phyloP scores from a whole-genome alignment of 208 protist genomes.

The Crithidia bombi region DNA sequence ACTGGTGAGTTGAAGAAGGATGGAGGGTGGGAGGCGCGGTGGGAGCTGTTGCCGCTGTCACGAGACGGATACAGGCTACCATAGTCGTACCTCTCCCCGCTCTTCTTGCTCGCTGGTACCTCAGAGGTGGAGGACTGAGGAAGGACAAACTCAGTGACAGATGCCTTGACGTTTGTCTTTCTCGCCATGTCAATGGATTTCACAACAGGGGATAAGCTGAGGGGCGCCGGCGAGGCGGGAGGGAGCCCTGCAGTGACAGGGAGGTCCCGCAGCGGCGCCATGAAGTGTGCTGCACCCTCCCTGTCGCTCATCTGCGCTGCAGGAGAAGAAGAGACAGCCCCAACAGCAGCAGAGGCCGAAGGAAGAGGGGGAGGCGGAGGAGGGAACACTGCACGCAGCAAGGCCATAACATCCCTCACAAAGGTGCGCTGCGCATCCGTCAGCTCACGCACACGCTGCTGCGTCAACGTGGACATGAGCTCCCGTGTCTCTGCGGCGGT shows the following conservation, averaged over 20 bases:
- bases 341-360: background rate
- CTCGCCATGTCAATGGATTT: background rate
- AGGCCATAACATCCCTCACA: conserved; percentile 1
- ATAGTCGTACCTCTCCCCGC: conserved; percentile 3
- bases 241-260: background rate
- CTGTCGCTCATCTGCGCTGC: no score
- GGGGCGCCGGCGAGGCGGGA: background rate
- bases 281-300: background rate
- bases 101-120: background rate
- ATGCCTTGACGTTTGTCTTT: background rate
- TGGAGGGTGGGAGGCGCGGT: background rate
- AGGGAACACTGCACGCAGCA: background rate
- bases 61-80: background rate
- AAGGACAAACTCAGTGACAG: no score
- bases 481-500: conserved; percentile 12
- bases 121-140: background rate
- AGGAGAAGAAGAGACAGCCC: no score
- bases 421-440: conserved; percentile 3
- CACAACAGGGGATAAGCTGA: background rate
- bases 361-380: background rate
- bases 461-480: background rate
- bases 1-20: conserved; percentile 14
- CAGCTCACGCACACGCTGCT: conserved; percentile 10
- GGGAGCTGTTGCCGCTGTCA: background rate
- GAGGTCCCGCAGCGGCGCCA: background rate